Base-by-base conservation (phyloP, 1,284 basidiomycete species). In the Pseudozyma tsukubaensis region DNA sequence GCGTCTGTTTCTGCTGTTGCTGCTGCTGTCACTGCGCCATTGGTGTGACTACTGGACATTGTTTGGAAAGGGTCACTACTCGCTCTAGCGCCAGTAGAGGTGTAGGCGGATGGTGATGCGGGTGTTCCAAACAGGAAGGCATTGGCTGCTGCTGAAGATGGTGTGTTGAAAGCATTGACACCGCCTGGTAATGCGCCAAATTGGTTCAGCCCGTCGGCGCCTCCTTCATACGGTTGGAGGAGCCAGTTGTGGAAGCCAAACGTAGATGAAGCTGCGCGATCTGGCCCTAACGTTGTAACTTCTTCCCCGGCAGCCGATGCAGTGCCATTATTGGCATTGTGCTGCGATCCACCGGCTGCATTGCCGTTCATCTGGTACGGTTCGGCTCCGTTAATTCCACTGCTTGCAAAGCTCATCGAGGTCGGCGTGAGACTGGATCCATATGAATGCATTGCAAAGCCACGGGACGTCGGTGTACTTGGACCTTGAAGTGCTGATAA, bases 221-320 rank as follows among this genome's bases (percentile, higher is more conserved):
- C 72, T 11, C 72, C 72, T 24, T 74, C 72, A 48, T 74, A 74
- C 16, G 72, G 72, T 40, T 69, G 72, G 12, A 74, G 51, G 1
- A 74, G 55, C 65, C 66, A 74, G 29, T 74, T 69, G 66, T 74
- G 72, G 32, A 74, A 74, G 13, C 72, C 72, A 14, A 74, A 74
- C 18, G 72, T 55, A 7, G 67, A 60, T 2, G 56, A 37, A 16
- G 53, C 55, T 19, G 40, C n/a, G n/a, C n/a, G n/a, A n/a, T n/a
- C n/a, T n/a, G n/a, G n/a, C n/a, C 43, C 54, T 1, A 35, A 54
- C 3, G 35, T n/a, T n/a, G n/a, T n/a, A n/a, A n/a, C 42, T 16
- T 53, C 32, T n/a, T 42, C n/a, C n/a, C n/a, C n/a, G n/a, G n/a
- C n/a, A n/a, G n/a, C 43, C 13, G 40, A 1, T 35, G 35, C 42